Percentiles rank a stretch among this genome's conserved stretches.
phyloP scores from a whole-genome alignment of 345 rosid species.

The Citrus mangshanensis region DNA sequence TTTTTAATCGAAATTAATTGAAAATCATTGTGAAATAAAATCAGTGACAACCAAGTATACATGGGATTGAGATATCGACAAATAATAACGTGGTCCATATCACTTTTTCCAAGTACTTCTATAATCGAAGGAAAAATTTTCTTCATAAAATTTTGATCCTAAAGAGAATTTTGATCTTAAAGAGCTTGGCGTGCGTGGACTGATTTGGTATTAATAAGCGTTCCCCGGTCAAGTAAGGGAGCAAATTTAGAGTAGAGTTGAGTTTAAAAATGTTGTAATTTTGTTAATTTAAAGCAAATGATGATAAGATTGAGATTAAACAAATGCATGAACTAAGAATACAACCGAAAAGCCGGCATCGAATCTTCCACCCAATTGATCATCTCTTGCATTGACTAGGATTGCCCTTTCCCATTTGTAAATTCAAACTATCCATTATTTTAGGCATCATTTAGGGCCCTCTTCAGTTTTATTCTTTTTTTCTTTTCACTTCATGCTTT shows the following conservation, averaged over 20 bases:
- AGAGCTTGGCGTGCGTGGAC: not conserved
- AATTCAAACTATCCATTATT: constrained; percentile 23
- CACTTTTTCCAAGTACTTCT: no score
- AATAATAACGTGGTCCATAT: no score
- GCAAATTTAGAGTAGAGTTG: not conserved
- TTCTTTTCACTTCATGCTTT: not conserved
- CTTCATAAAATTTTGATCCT: no score
- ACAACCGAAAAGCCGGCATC: constrained; percentile 38
- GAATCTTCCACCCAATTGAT: constrained; percentile 9
- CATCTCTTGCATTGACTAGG: constrained; percentile 28
- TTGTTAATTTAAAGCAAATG: not conserved
- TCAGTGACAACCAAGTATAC: no score
- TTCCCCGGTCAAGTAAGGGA: not conserved
- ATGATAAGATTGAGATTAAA: constrained; percentile 4
- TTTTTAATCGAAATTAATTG: no score
- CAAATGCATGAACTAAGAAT: not conserved
- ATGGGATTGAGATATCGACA: no score
- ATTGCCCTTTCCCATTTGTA: not conserved
- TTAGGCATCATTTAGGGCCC: constrained; percentile 1
- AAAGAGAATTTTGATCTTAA: not conserved
- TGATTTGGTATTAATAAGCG: not conserved
- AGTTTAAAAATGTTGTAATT: not conserved
- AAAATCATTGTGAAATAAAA: no score
- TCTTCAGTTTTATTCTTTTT: not conserved
- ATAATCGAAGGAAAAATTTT: no score